A percentile compares a stretch with the other conserved stretches of the same genome.
Evolutionary conservation across 2,329 filamentous ascomycete species (phyloP).

Genomic region (Cryphonectria carpinicola): DNA sequence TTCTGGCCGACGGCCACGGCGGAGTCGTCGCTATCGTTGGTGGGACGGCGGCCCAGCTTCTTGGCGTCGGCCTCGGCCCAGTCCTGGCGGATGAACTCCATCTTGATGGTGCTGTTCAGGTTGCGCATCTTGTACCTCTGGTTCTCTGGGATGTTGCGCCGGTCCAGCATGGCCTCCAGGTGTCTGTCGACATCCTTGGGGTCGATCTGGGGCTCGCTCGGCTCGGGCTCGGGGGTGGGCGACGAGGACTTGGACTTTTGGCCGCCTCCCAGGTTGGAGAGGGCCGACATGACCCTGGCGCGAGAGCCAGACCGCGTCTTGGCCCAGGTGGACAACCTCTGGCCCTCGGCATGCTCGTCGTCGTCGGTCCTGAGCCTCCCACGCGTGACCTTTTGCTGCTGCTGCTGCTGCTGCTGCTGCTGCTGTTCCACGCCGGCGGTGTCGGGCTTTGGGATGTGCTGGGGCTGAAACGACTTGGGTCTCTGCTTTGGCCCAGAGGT

Average conservation of each 20-base stretch:
- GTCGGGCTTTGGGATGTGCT: conserved; percentile 36
- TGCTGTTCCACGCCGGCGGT: conserved; percentile 26
- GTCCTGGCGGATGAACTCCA: conserved; percentile 91
- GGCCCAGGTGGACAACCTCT: conserved; percentile 33
- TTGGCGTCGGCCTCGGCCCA: conserved; percentile 69
- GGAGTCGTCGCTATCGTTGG: conserved; percentile 47
- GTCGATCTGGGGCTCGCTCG: conserved; percentile 57
- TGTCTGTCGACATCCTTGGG: conserved; percentile 60
- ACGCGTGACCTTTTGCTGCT: conserved; percentile 22
- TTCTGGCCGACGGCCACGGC: conserved; percentile 34
- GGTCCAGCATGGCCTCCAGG: conserved; percentile 71
- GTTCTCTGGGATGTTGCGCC: conserved; percentile 90
- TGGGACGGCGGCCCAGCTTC: conserved; percentile 48
- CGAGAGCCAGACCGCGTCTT: conserved; percentile 46
- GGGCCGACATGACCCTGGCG: conserved; percentile 45
- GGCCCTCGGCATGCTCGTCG: conserved; percentile 20
- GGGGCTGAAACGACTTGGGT: conserved; percentile 56
- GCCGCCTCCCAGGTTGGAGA: conserved; percentile 41
- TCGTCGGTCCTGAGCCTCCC: conserved; percentile 29
- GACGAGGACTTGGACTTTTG: conserved; percentile 43
- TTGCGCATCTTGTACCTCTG: conserved; percentile 95
- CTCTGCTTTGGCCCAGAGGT: conserved; percentile 43
- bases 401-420: neutral
- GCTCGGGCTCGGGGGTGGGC: conserved; percentile 37
- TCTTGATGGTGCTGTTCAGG: conserved; percentile 86